Base-by-base conservation (phyloP, 177 flowering plant species). In the Vitis hybrid region DNA sequence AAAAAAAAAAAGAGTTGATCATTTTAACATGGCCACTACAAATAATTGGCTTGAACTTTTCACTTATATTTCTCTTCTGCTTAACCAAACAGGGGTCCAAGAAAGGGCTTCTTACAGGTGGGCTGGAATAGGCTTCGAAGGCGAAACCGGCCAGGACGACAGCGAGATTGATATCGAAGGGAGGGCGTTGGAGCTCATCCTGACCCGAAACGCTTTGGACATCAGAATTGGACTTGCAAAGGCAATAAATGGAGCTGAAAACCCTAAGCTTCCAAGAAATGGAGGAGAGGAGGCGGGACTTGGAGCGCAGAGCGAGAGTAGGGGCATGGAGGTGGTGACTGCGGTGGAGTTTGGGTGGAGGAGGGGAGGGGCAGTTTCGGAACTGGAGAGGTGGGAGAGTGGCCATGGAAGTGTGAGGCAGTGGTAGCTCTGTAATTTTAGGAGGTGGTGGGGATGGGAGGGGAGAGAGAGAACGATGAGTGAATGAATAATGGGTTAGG, bases 121-220 rank as follows among this genome's bases (percentile, higher is more conserved):
- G 97, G 30, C 79, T 87, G 1, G 80, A 71, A 68, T 94, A 94
- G 30, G 98, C 98, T 76, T 94, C 98, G 71, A 94, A 94, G 1
- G 98, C 93, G 70, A 94, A 94, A 56, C 98, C 98, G 63, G 98
- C 97, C 13, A 94, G 92, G 60, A 94, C 75, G 11, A 94, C 97
- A 8, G 98, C 97, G 65, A 94, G 91, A 76, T 90, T 91, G 74
- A 92, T 85, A 78, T 94, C 97, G 62, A 94, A 94, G 5, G 87
- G 82, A 49, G 92, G 91, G 55, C 92, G 76, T 59, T 83, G 87
- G 51, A 21, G 51, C 56, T 57, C 80, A 51, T 79, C 82, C 32
- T 57, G 63, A 39, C 21, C 64, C 10, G 65, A 26, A 60, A 66
- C 79, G 61, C 54, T 55, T 11, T 73, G 82, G 1, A 58, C 58